Evolutionary conservation across 2,329 filamentous ascomycete species (phyloP), one percentile per base, ranked within the genome.

Genomic region (Teratosphaeriaceae sp.): DNA sequence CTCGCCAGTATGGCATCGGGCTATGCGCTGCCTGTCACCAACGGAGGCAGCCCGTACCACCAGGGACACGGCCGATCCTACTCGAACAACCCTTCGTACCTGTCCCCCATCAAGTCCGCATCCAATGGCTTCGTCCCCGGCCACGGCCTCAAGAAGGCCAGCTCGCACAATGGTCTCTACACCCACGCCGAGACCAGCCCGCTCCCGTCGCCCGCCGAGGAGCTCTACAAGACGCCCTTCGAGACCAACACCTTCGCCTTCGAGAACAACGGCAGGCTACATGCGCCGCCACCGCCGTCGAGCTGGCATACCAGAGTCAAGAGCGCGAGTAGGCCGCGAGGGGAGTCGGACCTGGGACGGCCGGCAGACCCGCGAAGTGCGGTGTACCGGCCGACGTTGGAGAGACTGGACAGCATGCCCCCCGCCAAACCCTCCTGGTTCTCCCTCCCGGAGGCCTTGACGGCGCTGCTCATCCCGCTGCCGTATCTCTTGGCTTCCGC

Each of bases 391-490:
- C 50, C 52, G 16, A 41, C 44, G 3, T 33, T 57, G 30, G 40
- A 37, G 18, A 41, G 43, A 5, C 33, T 57, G 30, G 40, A 40
- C 12, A 53, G 44, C 18, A 41, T 51, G 34, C 47, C 44, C 9
- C 31, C 52, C 23, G 52, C 50, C 9, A 51, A 43, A 18, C 34
- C 47, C 7, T 51, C 53, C 39, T 60, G 54, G 52, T 58, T 61
- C 46, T 58, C 57, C 11, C 66, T 71, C 13, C 61, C 66, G 20
- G 73, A 78, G 54, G 59, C 70, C 4, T 48, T 76, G 43, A 72
- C 72, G 4, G 73, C 72, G 19, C 51, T 75, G 42, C 60, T 78
- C 22, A 60, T 75, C 20, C 70, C 71, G 6, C 59, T 74, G 20
- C 72, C 72, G 5, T 74, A 66, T 44, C 50, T 74, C 41, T 60